Evolutionary conservation across 345 rosid genomes (phyloP).

Genomic region (Euphorbia pulcherrima): DNA sequence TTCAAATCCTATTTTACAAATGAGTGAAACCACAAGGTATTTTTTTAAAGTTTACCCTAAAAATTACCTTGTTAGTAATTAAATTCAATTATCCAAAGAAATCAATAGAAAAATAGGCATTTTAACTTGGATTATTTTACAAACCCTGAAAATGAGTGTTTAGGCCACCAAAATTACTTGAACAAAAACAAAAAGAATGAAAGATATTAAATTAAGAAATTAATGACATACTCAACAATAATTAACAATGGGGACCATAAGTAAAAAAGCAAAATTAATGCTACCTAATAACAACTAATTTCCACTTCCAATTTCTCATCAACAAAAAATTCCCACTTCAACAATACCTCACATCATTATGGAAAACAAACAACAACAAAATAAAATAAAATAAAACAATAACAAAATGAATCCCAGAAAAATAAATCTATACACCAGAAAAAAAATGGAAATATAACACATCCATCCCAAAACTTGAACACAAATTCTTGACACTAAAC

Average conservation of each 20-base stretch:
- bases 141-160: not conserved
- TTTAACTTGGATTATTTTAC: not conserved
- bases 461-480: too few species aligned
- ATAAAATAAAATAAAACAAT: too few species aligned
- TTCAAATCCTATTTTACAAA: too few species aligned
- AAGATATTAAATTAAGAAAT: not conserved
- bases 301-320: not conserved
- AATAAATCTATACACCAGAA: conserved; percentile 9
- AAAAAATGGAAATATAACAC: not conserved
- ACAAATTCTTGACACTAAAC: conserved; percentile 43
- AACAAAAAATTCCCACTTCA: not conserved
- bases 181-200: not conserved
- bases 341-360: not conserved
- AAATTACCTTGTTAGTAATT: too few species aligned
- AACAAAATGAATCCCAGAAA: not conserved
- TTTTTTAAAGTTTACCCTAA: too few species aligned
- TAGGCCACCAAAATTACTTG: not conserved
- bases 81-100: too few species aligned
- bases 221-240: not conserved
- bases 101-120: too few species aligned
- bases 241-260: not conserved
- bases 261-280: not conserved
- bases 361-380: not conserved
- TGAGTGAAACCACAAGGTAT: too few species aligned
- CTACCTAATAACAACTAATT: not conserved